phyloP scores from a whole-genome alignment of 129 eudicot species.

The Cynara cardunculus region DNA sequence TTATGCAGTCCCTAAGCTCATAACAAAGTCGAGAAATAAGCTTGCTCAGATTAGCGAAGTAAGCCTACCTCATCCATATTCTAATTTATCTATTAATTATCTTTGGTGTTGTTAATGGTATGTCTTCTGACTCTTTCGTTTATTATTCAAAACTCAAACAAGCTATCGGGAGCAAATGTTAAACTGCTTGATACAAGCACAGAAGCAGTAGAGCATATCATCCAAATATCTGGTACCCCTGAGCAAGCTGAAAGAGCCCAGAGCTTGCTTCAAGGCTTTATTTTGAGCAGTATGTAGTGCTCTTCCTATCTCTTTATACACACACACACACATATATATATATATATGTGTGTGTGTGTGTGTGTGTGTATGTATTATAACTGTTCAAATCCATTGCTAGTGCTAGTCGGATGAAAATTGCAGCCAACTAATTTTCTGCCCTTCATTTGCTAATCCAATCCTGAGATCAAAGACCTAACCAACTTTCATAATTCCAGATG shows the following conservation, averaged over 20 bases:
- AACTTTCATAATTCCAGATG: neutral
- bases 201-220: conserved; percentile 69
- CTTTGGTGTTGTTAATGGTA: neutral
- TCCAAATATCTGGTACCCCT: conserved; percentile 87
- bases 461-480: neutral
- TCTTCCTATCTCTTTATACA: neutral
- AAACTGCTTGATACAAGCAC: conserved; percentile 68
- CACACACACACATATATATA: no score
- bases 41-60: conserved; percentile 97
- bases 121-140: conserved; percentile 16
- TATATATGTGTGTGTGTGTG: neutral
- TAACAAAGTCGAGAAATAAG: conserved; percentile 78
- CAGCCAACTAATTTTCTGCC: neutral
- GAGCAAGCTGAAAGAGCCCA: conserved; percentile 99
- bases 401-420: neutral
- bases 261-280: conserved; percentile 97
- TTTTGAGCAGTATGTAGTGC: conserved; percentile 71
- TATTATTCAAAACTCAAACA: conserved; percentile 29
- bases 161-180: conserved; percentile 94
- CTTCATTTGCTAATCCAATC: neutral
- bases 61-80: neutral
- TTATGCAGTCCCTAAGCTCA: conserved; percentile 82
- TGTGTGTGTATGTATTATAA: neutral
- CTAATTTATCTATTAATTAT: neutral
- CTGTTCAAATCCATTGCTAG: neutral